Base-by-base conservation (phyloP, 257 asterid genomes). In the Fraxinus quadrangulata region DNA sequence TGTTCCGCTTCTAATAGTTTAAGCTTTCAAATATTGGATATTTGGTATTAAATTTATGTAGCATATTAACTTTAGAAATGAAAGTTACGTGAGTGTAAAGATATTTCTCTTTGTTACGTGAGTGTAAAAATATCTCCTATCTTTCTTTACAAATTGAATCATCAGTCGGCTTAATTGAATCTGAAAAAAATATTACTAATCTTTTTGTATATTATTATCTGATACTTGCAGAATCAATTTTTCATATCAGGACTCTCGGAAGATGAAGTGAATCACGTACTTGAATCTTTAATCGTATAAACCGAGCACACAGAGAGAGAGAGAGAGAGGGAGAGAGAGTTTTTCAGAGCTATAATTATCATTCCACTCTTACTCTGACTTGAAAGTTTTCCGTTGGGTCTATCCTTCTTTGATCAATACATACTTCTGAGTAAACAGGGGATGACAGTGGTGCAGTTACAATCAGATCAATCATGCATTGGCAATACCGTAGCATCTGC, bases 401-500 rank as follows among this genome's bases (percentile, higher is more conserved):
- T 67, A 59, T 49, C 23, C 16, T 47, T 49, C 23, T 80, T 66
- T 75, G 23, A 78, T 78, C 78, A 70, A 73, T 17, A 78, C 59
- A 45, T 40, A 56, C 69, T 70, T 23, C 81, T 39, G 39, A n/a
- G 36, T 84, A 49, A 84, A 67, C 89, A 94, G 31, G 97, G 98
- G 96, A 97, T 77, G 89, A 94, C 56, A 80, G 81, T 74, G 96
- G 97, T 63, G 99, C 97, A 73, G 97, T 97, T 78, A 91, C 97
- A 45, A 97, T 94, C 76, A 86, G 97, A 85, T 97, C 97, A 80
- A 81, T 94, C 78, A 88, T 89, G 97, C 99, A 92, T 71, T 94
- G 97, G 99, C 99, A 94, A 75, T 94, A 92, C 79, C 91, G 96
- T 75, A 89, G 97, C 14, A 92, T 94, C 86, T 90, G 89, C 85